Conservation (phyloP, 2,329 filamentous ascomycete genomes). For the Parascedosporium putredinis region DNA sequence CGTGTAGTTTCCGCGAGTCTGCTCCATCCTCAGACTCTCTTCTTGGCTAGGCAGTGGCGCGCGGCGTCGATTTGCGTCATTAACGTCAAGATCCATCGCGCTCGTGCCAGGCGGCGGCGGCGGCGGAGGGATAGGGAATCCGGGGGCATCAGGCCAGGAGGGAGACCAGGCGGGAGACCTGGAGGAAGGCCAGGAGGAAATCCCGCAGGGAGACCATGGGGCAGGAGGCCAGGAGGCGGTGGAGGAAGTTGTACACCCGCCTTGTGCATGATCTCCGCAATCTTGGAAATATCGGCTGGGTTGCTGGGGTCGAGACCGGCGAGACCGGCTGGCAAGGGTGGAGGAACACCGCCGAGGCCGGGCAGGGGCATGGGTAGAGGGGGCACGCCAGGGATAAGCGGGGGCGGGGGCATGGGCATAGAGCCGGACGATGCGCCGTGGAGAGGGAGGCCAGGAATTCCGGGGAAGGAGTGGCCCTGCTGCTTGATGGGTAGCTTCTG, state of each 20-base stretch:
- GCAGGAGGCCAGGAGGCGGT: slow-evolving; percentile 34
- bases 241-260: slow-evolving; percentile 50
- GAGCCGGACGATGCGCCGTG: slow-evolving; percentile 16
- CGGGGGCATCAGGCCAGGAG: too few relatives aligned
- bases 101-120: slow-evolving; percentile 24
- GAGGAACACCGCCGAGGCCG: slow-evolving; percentile 34
- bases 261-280: slow-evolving; percentile 56
- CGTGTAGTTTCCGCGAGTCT: slow-evolving; percentile 54
- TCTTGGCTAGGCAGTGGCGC: slow-evolving; percentile 74
- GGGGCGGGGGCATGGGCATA: slow-evolving; percentile 14
- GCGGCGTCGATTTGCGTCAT: slow-evolving; percentile 34
- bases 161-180: too few relatives aligned
- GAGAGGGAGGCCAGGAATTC: slow-evolving; percentile 50
- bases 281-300: slow-evolving; percentile 48
- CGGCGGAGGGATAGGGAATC: slow-evolving; percentile 29
- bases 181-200: not conserved
- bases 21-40: slow-evolving; percentile 70
- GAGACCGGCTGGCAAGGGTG: slow-evolving; percentile 36
- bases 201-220: slow-evolving; percentile 30
- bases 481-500: slow-evolving; percentile 64
- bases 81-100: slow-evolving; percentile 16
- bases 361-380: slow-evolving; percentile 46
- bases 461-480: slow-evolving; percentile 35
- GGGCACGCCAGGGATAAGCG: slow-evolving; percentile 37
- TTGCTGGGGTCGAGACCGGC: slow-evolving; percentile 49